Evolutionary conservation across 2,329 filamentous ascomycete genomes (phyloP).

Genomic region (Emmonsiellopsis sp.): DNA sequence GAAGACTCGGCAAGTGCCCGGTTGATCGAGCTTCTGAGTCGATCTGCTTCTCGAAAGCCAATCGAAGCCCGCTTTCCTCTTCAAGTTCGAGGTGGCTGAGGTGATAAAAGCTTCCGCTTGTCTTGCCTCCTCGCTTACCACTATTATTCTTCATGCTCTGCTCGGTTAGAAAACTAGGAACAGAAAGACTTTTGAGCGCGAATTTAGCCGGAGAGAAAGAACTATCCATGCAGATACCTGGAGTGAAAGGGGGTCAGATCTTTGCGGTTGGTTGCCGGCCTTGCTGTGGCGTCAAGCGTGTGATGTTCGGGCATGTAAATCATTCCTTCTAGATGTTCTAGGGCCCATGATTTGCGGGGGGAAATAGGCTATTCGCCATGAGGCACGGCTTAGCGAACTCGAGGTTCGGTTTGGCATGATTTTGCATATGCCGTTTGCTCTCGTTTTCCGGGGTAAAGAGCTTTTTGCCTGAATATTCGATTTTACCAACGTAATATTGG

Average conservation of each 20-base stretch:
- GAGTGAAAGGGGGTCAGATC: neutral
- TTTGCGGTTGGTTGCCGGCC: neutral
- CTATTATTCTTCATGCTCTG: neutral
- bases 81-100: too few relatives aligned
- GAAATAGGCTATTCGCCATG: neutral
- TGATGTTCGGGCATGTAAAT: neutral
- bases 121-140: too few relatives aligned
- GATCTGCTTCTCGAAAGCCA: neutral
- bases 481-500: too few relatives aligned
- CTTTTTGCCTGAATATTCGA: too few relatives aligned
- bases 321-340: neutral
- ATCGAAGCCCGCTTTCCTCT: neutral
- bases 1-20: too few relatives aligned
- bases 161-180: neutral
- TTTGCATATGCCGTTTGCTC: too few relatives aligned
- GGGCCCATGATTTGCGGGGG: neutral
- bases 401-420: too few relatives aligned
- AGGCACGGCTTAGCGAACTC: too few relatives aligned
- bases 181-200: neutral
- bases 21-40: neutral
- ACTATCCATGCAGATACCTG: neutral
- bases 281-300: neutral
- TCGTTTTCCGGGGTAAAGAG: too few relatives aligned
- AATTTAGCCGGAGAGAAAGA: neutral
- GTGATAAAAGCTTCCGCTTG: neutral